Conservation (phyloP, 108 stramenopile genomes). For the Pseudonitzschia delicatissima region DNA sequence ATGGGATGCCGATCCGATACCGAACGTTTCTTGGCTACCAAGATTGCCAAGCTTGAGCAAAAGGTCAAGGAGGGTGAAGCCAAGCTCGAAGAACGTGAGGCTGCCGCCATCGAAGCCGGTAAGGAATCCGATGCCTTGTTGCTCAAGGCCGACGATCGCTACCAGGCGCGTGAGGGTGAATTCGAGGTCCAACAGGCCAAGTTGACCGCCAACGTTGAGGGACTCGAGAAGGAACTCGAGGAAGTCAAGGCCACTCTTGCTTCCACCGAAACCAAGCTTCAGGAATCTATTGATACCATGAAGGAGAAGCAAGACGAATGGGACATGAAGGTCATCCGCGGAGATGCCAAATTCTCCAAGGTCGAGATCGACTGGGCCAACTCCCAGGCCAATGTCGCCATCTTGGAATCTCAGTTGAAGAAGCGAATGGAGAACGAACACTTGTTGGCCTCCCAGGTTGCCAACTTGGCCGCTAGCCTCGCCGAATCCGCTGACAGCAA, state of each 20-base stretch:
- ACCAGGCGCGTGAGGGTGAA: neutral
- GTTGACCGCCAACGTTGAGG: slow-evolving; percentile 18
- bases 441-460: slow-evolving; percentile 58
- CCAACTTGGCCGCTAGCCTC: slow-evolving; percentile 49
- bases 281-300: neutral
- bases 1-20: slow-evolving; percentile 58
- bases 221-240: slow-evolving; percentile 7
- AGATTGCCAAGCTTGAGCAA: slow-evolving; percentile 66
- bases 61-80: slow-evolving; percentile 32
- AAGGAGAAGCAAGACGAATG: slow-evolving; percentile 34
- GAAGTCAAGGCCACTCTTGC: slow-evolving; percentile 5
- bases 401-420: slow-evolving; percentile 70
- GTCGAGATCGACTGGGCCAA: slow-evolving; percentile 49
- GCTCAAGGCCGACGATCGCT: slow-evolving; percentile 12
- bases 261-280: slow-evolving; percentile 6
- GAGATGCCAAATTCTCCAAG: slow-evolving; percentile 23
- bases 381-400: slow-evolving; percentile 47
- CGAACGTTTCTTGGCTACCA: slow-evolving; percentile 71
- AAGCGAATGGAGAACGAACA: slow-evolving; percentile 71
- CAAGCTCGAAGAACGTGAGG: slow-evolving; percentile 46
- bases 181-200: slow-evolving; percentile 10
- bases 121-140: too few species aligned
- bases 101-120: slow-evolving; percentile 37
- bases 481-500: slow-evolving; percentile 40
- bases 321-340: slow-evolving; percentile 18